A percentile compares a stretch with the other conserved stretches of the same genome.
phyloP scores from a whole-genome alignment of 768 basidiomycete species.

The Hemileccinum rubropunctum region DNA sequence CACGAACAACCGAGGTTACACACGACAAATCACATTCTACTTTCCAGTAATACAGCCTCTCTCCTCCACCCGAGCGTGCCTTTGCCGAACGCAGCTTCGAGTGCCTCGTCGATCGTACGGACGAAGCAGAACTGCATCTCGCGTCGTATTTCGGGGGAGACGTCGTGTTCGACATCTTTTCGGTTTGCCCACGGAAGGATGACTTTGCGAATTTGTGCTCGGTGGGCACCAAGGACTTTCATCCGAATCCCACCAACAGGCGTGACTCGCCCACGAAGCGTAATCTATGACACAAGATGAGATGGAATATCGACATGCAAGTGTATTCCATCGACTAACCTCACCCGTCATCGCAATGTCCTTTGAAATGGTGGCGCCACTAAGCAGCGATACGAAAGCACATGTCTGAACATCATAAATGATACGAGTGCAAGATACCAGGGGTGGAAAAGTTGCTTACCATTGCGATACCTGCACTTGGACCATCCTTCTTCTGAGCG shows the following conservation, averaged over 20 bases:
- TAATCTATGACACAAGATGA: slow-evolving; percentile 50
- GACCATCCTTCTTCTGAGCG: slow-evolving; percentile 92
- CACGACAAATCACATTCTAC: slow-evolving; percentile 40
- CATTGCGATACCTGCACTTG: slow-evolving; percentile 88
- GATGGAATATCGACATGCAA: not conserved
- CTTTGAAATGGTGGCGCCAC: slow-evolving; percentile 68
- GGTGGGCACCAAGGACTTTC: slow-evolving; percentile 86
- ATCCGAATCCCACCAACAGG: slow-evolving; percentile 92
- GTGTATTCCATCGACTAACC: slow-evolving; percentile 34
- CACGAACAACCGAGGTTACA: not conserved
- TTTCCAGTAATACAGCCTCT: slow-evolving; percentile 49
- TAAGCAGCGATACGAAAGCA: slow-evolving; percentile 83
- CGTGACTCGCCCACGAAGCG: slow-evolving; percentile 75
- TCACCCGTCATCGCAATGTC: slow-evolving; percentile 90
- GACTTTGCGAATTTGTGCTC: slow-evolving; percentile 79
- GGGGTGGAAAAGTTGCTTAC: slow-evolving; percentile 36
- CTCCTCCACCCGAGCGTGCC: slow-evolving; percentile 64
- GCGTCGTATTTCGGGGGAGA: slow-evolving; percentile 65
- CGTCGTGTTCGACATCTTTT: slow-evolving; percentile 86
- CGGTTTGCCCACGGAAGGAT: slow-evolving; percentile 83
- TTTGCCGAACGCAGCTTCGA: slow-evolving; percentile 81
- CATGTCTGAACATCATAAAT: slow-evolving; percentile 49
- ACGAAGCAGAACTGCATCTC: slow-evolving; percentile 85
- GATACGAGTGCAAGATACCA: not conserved
- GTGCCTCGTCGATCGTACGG: slow-evolving; percentile 70